phyloP scores from a whole-genome alignment of 306 rosid species.

The Canavalia ensiformis region DNA sequence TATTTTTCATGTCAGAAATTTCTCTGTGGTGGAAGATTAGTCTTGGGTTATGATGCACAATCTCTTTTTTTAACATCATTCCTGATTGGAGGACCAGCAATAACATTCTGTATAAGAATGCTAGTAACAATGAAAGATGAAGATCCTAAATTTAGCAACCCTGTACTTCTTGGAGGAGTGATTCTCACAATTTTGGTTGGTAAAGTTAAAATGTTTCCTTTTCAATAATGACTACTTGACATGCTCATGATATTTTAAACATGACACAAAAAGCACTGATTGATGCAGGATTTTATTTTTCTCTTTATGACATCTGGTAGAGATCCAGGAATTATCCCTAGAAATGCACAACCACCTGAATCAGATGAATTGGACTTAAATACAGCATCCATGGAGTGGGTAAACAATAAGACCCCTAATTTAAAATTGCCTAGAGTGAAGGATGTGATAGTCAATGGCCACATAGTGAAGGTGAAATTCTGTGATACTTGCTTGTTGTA shows the following conservation, averaged over 20 bases:
- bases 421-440: slow-evolving; percentile 76
- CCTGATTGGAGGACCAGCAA: slow-evolving; percentile 88
- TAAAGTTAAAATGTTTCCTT: slow-evolving; percentile 52
- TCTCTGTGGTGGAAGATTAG: slow-evolving; percentile 83
- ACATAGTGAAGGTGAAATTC: slow-evolving; percentile 79
- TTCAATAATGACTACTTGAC: slow-evolving; percentile 20
- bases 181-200: slow-evolving; percentile 89
- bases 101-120: slow-evolving; percentile 81
- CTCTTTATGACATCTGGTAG: slow-evolving; percentile 87
- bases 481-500: slow-evolving; percentile 91
- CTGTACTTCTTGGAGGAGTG: slow-evolving; percentile 66
- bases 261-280: slow-evolving; percentile 24
- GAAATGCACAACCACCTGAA: slow-evolving; percentile 74
- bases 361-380: slow-evolving; percentile 56
- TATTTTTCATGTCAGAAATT: slow-evolving; percentile 73
- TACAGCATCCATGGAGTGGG: slow-evolving; percentile 72
- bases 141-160: slow-evolving; percentile 53
- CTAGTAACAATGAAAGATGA: slow-evolving; percentile 51
- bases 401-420: slow-evolving; percentile 56
- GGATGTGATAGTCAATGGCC: slow-evolving; percentile 75
- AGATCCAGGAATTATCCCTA: slow-evolving; percentile 94
- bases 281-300: slow-evolving; percentile 78
- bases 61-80: slow-evolving; percentile 74
- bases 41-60: slow-evolving; percentile 81
- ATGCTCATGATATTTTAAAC: slow-evolving; percentile 42